Evolutionary conservation across 2,329 filamentous ascomycete species (phyloP).

Genomic region (Ophiostoma ulmi): DNA sequence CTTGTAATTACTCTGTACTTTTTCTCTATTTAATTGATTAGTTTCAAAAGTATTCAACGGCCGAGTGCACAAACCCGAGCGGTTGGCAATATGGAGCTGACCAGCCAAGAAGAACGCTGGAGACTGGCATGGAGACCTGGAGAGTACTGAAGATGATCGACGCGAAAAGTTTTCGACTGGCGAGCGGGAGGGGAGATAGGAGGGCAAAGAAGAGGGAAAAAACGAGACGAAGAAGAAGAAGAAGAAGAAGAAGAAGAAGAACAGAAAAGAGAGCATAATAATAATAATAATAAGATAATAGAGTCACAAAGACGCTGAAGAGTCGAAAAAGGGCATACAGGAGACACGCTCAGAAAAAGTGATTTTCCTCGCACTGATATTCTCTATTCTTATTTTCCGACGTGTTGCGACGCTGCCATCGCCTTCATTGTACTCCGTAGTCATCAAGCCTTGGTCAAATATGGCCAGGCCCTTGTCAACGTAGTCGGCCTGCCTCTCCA

Average conservation of each 20-base stretch:
- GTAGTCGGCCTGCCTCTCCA: too few species aligned
- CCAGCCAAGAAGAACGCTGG: neutral
- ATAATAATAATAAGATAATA: neutral
- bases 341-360: neutral
- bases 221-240: too few species aligned
- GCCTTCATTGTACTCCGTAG: neutral
- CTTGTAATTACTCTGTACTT: too few species aligned
- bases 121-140: neutral
- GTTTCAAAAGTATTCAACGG: neutral
- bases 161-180: neutral
- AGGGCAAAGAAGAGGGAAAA: too few species aligned
- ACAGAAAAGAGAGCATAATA: too few species aligned
- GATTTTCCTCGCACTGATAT: neutral
- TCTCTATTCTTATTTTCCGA: slow-evolving; percentile 9
- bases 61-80: neutral
- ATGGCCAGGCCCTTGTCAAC: too few species aligned
- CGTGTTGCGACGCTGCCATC: slow-evolving; percentile 2
- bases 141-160: slow-evolving; percentile 7
- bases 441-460: too few species aligned
- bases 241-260: too few species aligned
- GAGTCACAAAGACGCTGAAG: too few species aligned
- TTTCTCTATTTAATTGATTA: neutral
- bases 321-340: neutral
- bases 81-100: slow-evolving; percentile 6
- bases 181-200: neutral